phyloP scores from a whole-genome alignment of 768 basidiomycete genomes.

The Amanita brunnescens region DNA sequence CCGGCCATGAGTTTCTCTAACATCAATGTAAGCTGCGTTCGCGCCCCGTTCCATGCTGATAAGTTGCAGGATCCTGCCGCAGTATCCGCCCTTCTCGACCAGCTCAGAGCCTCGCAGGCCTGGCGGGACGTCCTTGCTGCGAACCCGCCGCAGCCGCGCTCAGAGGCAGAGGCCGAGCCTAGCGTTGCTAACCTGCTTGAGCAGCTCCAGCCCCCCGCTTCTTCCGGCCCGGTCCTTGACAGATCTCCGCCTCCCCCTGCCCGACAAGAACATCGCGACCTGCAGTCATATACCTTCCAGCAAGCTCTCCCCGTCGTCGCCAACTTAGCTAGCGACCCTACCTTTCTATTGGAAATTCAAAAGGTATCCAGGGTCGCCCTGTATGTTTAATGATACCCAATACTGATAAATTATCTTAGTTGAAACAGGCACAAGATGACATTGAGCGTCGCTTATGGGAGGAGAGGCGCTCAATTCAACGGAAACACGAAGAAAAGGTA shows the following conservation, averaged over 20 bases:
- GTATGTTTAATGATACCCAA: background rate
- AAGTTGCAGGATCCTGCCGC: constrained; percentile 55
- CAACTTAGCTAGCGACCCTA: constrained; percentile 44
- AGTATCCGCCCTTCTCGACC: constrained; percentile 64
- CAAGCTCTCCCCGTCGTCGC: constrained; percentile 64
- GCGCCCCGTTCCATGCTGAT: constrained; percentile 1
- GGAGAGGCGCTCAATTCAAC: constrained; percentile 53
- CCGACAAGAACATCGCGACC: constrained; percentile 24
- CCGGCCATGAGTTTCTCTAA: constrained; percentile 36
- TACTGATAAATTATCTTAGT: constrained; percentile 27
- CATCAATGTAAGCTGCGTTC: constrained; percentile 39
- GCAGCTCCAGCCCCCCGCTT: constrained; percentile 32
- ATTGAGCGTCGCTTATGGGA: constrained; percentile 64
- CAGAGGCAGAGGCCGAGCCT: no score
- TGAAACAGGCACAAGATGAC: constrained; percentile 62
- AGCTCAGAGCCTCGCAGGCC: constrained; percentile 55
- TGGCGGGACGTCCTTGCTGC: constrained; percentile 44
- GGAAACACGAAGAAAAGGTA: constrained; percentile 64
- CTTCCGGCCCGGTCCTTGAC: background rate
- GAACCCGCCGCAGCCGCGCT: constrained; percentile 1
- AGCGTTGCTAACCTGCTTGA: constrained; percentile 59
- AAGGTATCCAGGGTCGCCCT: constrained; percentile 30
- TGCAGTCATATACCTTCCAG: constrained; percentile 50
- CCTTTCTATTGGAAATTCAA: constrained; percentile 39
- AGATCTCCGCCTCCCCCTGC: background rate